phyloP scores from a whole-genome alignment of 768 basidiomycete genomes.

The Naganishia vishniacii region DNA sequence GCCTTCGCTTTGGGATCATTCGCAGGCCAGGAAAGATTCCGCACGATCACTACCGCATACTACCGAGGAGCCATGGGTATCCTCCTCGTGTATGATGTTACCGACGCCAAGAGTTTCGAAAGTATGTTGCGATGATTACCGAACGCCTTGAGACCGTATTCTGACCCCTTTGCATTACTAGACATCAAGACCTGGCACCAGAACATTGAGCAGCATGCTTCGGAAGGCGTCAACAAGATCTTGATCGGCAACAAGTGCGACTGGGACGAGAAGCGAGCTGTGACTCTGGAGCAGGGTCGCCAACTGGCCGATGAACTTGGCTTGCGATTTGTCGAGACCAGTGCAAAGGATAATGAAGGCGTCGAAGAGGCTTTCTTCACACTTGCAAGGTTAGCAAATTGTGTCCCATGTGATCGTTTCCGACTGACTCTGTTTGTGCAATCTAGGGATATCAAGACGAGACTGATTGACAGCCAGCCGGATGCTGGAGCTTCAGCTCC shows the following conservation, averaged over 20 bases:
- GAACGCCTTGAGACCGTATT: neutral
- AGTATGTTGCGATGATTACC: slow-evolving; percentile 58
- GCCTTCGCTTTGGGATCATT: neutral
- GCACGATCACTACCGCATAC: slow-evolving; percentile 99
- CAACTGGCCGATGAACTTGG: slow-evolving; percentile 88
- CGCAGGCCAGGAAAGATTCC: slow-evolving; percentile 87
- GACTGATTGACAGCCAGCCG: slow-evolving; percentile 77
- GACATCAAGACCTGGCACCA: slow-evolving; percentile 98
- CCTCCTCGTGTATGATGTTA: slow-evolving; percentile 89
- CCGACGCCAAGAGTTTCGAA: slow-evolving; percentile 84
- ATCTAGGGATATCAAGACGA: slow-evolving; percentile 82
- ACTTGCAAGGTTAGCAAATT: slow-evolving; percentile 69
- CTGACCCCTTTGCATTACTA: slow-evolving; percentile 45
- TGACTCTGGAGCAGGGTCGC: slow-evolving; percentile 84
- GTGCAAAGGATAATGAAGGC: slow-evolving; percentile 91
- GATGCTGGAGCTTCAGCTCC: slow-evolving; percentile 31
- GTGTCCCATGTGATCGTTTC: neutral
- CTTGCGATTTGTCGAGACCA: slow-evolving; percentile 96
- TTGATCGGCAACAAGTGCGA: slow-evolving; percentile 98
- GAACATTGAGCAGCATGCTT: slow-evolving; percentile 97
- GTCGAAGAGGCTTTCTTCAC: slow-evolving; percentile 99
- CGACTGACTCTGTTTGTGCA: neutral
- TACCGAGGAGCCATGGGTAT: slow-evolving; percentile 99
- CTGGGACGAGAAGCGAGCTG: slow-evolving; percentile 90
- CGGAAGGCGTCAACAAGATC: slow-evolving; percentile 98